Conservation (phyloP, 352 stramenopile genomes). For the Pilasporangium apinafurcum region DNA sequence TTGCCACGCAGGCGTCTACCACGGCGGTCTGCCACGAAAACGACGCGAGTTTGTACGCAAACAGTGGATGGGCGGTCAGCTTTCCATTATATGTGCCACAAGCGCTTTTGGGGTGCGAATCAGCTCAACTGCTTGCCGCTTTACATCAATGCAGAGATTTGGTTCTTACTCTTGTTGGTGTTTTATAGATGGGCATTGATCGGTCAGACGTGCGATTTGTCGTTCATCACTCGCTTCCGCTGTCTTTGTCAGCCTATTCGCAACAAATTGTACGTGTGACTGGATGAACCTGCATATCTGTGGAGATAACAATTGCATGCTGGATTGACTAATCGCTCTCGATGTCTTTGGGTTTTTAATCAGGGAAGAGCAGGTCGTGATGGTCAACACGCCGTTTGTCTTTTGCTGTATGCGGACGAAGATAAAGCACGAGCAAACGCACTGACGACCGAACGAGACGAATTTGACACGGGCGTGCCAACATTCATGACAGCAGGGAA, state of each 20-base stretch:
- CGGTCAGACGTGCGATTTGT: conserved; percentile 69
- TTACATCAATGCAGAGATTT: conserved; percentile 1
- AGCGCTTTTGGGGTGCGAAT: conserved; percentile 80
- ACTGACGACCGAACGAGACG: conserved; percentile 32
- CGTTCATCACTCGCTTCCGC: conserved; percentile 60
- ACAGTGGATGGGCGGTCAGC: conserved; percentile 70
- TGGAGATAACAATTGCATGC: background rate
- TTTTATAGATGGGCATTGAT: conserved; percentile 73
- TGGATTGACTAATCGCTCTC: no score
- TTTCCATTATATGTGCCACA: conserved; percentile 72
- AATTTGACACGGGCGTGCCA: conserved; percentile 11
- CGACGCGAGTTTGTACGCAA: conserved; percentile 66
- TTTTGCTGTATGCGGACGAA: conserved; percentile 49
- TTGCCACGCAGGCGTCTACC: conserved; percentile 58
- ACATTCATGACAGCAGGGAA: conserved; percentile 21
- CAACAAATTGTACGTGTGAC: conserved; percentile 64
- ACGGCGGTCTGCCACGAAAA: conserved; percentile 46
- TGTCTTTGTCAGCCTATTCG: conserved; percentile 60
- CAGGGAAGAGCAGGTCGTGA: conserved; percentile 68
- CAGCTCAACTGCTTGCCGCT: no score
- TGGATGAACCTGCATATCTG: background rate
- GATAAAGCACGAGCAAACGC: conserved; percentile 47
- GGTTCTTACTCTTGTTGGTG: background rate
- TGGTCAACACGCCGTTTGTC: conserved; percentile 35
- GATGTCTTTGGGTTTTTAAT: background rate